Conservation (phyloP, 495 filamentous ascomycete genomes). For the Penicillium paradoxum region DNA sequence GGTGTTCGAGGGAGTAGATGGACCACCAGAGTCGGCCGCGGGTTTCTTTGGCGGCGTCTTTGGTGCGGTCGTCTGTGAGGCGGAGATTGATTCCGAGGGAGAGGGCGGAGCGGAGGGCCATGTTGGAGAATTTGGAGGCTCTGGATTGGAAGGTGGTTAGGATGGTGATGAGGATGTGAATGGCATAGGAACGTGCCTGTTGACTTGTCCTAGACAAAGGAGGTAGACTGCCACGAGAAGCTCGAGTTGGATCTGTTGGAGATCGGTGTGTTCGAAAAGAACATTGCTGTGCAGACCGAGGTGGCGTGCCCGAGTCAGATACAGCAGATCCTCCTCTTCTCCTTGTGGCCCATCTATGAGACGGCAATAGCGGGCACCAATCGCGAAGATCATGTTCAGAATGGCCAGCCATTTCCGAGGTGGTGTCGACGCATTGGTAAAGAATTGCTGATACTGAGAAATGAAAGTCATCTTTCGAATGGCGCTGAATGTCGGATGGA, state of each 20-base stretch:
- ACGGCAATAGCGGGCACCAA: slow-evolving; percentile 47
- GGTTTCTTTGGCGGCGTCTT: slow-evolving; percentile 51
- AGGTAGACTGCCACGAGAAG: slow-evolving; percentile 55
- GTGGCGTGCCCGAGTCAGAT: slow-evolving; percentile 52
- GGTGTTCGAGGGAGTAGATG: slow-evolving; percentile 52
- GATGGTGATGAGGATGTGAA: not conserved
- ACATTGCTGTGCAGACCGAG: slow-evolving; percentile 45
- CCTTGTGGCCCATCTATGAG: slow-evolving; percentile 36
- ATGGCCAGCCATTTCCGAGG: slow-evolving; percentile 51
- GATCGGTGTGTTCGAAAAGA: slow-evolving; percentile 52
- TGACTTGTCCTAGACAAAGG: slow-evolving; percentile 53
- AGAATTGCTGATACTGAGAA: slow-evolving; percentile 39
- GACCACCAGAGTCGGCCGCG: slow-evolving; percentile 62
- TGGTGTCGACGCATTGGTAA: slow-evolving; percentile 16
- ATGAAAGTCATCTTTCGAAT: slow-evolving; percentile 41
- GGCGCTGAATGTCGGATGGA: slow-evolving; percentile 55
- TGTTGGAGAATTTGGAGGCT: slow-evolving; percentile 54
- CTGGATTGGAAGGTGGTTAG: slow-evolving; percentile 28
- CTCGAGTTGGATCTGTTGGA: slow-evolving; percentile 57
- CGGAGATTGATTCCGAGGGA: slow-evolving; percentile 58
- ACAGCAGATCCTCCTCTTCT: slow-evolving; percentile 50
- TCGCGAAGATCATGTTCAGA: slow-evolving; percentile 62
- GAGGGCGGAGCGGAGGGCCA: slow-evolving; percentile 54
- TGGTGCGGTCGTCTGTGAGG: slow-evolving; percentile 44
- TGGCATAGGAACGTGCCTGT: slow-evolving; percentile 42